Evolutionary conservation across 257 asterid genomes (phyloP).

Genomic region (Eustoma russellianum): DNA sequence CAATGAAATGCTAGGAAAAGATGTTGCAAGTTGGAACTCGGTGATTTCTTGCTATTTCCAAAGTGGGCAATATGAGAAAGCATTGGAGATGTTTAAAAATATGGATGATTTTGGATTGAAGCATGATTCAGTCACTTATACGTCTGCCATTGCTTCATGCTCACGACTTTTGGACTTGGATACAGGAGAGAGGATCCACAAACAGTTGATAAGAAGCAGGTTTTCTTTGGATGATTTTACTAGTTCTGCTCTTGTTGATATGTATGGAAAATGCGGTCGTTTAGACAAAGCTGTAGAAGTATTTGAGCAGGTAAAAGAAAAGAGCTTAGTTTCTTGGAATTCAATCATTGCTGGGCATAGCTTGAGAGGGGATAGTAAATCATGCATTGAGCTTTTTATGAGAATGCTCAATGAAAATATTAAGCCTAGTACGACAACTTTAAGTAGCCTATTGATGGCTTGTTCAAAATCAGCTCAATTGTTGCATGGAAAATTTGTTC

Average conservation of each 20-base stretch:
- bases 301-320: conserved; percentile 38
- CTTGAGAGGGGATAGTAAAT: conserved; percentile 46
- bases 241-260: conserved; percentile 63
- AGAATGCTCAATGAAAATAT: conserved; percentile 39
- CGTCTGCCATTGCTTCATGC: conserved; percentile 64
- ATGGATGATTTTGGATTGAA: conserved; percentile 41
- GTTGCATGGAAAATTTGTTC: conserved; percentile 50
- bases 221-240: conserved; percentile 43
- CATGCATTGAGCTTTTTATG: conserved; percentile 41
- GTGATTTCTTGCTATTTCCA: conserved; percentile 62
- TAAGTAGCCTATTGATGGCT: conserved; percentile 46
- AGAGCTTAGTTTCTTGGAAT: conserved; percentile 75
- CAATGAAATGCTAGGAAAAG: conserved; percentile 68
- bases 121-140: conserved; percentile 63
- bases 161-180: conserved; percentile 47
- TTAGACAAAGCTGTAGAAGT: conserved; percentile 48
- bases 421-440: conserved; percentile 44
- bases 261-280: conserved; percentile 77
- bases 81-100: conserved; percentile 51
- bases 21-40: conserved; percentile 65
- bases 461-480: conserved; percentile 55
- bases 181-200: conserved; percentile 51
- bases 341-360: conserved; percentile 62
- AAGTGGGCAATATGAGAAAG: conserved; percentile 58
- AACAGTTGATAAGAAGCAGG: conserved; percentile 30